A percentile compares a stretch with the other conserved stretches of the same genome.
These are phyloP conservation scores for Lignosus rhinocerotis DNA, from an alignment of 1,284 basidiomycete species.

Conservation along the genomic window DNA sequence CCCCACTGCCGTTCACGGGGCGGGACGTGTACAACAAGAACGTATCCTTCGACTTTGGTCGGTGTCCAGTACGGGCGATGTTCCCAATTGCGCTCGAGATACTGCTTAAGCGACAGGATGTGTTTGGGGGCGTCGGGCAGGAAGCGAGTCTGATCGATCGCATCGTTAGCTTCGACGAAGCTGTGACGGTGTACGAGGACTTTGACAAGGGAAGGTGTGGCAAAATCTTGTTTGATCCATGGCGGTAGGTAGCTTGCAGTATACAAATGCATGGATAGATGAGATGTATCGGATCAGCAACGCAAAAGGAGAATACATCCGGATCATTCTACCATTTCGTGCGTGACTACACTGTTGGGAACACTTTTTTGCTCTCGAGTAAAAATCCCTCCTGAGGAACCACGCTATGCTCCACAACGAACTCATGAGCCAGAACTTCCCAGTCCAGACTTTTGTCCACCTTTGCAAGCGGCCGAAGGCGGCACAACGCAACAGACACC, in stretches of 20 bases:
- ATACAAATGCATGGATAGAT: background rate
- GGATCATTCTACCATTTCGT: no score
- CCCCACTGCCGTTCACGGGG: conserved; percentile 60
- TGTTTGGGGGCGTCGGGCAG: conserved; percentile 64
- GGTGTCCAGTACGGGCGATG: conserved; percentile 84
- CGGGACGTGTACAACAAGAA: conserved; percentile 81
- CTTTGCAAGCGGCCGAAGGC: conserved; percentile 17
- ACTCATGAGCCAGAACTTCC: conserved; percentile 20
- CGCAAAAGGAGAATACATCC: no score
- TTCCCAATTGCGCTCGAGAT: conserved; percentile 75
- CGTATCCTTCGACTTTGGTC: conserved; percentile 78
- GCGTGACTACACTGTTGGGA: background rate
- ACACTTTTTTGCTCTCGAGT: background rate
- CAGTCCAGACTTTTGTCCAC: conserved; percentile 18
- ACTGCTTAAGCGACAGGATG: conserved; percentile 66
- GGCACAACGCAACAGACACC: conserved; percentile 22
- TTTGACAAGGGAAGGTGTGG: conserved; percentile 73
- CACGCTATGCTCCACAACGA: background rate
- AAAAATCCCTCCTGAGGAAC: background rate
- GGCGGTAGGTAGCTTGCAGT: conserved; percentile 34
- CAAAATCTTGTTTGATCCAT: conserved; percentile 75
- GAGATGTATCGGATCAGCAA: background rate
- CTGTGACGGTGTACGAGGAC: conserved; percentile 55
- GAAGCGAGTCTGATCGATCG: conserved; percentile 63
- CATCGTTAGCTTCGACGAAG: conserved; percentile 57